These are phyloP conservation scores for Paulownia fortunei DNA, from an alignment of 257 asterid species.

Conservation along the genomic window DNA sequence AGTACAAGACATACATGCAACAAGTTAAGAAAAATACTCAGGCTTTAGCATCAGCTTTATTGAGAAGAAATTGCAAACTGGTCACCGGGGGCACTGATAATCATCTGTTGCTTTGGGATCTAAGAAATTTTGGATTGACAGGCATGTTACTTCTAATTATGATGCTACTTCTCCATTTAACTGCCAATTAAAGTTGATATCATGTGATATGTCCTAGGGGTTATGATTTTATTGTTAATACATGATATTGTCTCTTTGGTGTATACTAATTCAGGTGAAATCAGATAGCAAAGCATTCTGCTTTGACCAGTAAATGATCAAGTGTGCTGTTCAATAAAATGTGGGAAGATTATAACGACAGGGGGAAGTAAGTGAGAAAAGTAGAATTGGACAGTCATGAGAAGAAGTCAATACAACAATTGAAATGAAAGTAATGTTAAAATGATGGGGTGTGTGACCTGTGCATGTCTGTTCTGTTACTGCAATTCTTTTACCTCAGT, in stretches of 20 bases:
- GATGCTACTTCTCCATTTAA: constrained; percentile 1
- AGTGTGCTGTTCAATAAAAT: not conserved
- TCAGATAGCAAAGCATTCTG: not conserved
- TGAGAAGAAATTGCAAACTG: constrained; percentile 69
- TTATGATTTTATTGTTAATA: not conserved
- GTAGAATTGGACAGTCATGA: not conserved
- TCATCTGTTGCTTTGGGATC: constrained; percentile 88
- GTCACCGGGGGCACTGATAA: constrained; percentile 92
- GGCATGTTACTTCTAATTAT: constrained; percentile 45
- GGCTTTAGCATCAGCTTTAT: constrained; percentile 71
- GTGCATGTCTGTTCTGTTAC: not conserved
- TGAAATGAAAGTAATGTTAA: not conserved
- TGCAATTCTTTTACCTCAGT: not conserved
- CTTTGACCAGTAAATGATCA: constrained; percentile 2
- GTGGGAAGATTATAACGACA: not conserved
- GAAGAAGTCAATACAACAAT: not conserved
- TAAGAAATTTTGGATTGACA: constrained; percentile 77
- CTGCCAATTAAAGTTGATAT: not conserved
- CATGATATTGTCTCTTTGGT: constrained; percentile 1
- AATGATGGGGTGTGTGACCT: not conserved
- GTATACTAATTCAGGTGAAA: not conserved
- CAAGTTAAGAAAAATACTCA: constrained; percentile 89
- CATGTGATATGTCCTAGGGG: not conserved
- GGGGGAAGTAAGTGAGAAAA: not conserved
- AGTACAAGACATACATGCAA: constrained; percentile 74